Conservation (phyloP, 2,329 filamentous ascomycete genomes). For the Epichloe typhina region DNA sequence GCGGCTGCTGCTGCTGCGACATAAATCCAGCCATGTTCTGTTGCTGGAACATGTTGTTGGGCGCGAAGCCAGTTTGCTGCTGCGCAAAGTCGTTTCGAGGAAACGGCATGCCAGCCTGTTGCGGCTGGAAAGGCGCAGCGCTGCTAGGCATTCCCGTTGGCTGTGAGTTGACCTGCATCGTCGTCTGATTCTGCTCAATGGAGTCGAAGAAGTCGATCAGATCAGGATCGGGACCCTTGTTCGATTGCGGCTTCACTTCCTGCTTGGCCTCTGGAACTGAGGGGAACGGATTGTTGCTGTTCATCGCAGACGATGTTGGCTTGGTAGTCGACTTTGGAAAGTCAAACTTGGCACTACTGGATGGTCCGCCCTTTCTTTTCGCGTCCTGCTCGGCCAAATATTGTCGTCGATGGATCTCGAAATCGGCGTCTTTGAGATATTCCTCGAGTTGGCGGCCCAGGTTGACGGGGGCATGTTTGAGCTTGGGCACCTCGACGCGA, state of each 20-base stretch:
- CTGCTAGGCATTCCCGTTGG: conserved; percentile 21
- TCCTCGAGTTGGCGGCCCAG: conserved; percentile 82
- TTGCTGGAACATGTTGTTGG: conserved; percentile 20
- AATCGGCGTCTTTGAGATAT: conserved; percentile 87
- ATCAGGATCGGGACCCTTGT: conserved; percentile 58
- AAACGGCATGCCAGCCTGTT: conserved; percentile 22
- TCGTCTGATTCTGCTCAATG: conserved; percentile 77
- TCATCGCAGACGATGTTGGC: conserved; percentile 21
- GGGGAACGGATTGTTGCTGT: conserved; percentile 29
- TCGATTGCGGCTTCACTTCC: conserved; percentile 31
- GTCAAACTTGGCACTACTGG: conserved; percentile 20
- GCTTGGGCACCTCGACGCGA: conserved; percentile 83
- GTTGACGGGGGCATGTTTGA: conserved; percentile 93
- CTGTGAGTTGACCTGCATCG: conserved; percentile 39
- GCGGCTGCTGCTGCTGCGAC: conserved; percentile 12
- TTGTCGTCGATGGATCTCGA: conserved; percentile 83
- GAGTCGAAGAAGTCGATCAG: conserved; percentile 92
- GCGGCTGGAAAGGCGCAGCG: conserved; percentile 24
- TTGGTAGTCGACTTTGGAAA: conserved; percentile 17
- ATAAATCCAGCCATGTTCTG: conserved; percentile 13
- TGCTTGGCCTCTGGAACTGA: conserved; percentile 19
- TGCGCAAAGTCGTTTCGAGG: conserved; percentile 12
- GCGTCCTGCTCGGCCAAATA: conserved; percentile 81
- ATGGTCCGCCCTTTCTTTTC: conserved; percentile 35
- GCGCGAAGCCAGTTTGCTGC: conserved; percentile 15